Conservation (phyloP, 495 filamentous ascomycete genomes). For the Talaromyces trachyspermus region DNA sequence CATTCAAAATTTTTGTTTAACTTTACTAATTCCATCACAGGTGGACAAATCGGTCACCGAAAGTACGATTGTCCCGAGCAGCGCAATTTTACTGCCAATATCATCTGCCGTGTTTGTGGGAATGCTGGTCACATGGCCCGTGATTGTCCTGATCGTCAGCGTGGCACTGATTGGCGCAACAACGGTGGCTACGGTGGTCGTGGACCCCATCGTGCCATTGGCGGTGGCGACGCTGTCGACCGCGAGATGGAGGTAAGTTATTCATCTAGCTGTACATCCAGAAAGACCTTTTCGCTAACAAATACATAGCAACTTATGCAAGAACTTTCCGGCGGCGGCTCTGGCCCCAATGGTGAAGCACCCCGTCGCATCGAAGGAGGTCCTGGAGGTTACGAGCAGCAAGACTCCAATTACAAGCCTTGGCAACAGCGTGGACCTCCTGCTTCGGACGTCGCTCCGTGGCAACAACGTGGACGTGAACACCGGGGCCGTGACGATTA, state of each 20-base stretch:
- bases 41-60: constrained; percentile 94
- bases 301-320: constrained; percentile 80
- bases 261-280: neutral
- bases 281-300: constrained; percentile 25
- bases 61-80: constrained; percentile 99
- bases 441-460: constrained; percentile 79
- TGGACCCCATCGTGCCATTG: constrained; percentile 58
- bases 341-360: constrained; percentile 52
- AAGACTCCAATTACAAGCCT: constrained; percentile 62
- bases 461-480: constrained; percentile 55
- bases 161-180: constrained; percentile 88
- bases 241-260: constrained; percentile 83
- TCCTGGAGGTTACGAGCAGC: constrained; percentile 52
- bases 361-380: constrained; percentile 84
- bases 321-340: constrained; percentile 78
- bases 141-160: constrained; percentile 87
- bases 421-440: constrained; percentile 77
- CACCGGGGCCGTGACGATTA: constrained; percentile 43
- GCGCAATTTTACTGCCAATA: constrained; percentile 95
- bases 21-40: constrained; percentile 29
- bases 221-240: constrained; percentile 77
- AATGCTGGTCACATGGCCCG: constrained; percentile 90
- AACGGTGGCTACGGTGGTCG: constrained; percentile 42
- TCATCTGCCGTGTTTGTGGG: constrained; percentile 98
- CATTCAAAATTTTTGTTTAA: neutral